Evolutionary conservation across 2,329 filamentous ascomycete genomes (phyloP), one percentile per base, ranked within the genome.

Genomic region (Xylaria sp.): DNA sequence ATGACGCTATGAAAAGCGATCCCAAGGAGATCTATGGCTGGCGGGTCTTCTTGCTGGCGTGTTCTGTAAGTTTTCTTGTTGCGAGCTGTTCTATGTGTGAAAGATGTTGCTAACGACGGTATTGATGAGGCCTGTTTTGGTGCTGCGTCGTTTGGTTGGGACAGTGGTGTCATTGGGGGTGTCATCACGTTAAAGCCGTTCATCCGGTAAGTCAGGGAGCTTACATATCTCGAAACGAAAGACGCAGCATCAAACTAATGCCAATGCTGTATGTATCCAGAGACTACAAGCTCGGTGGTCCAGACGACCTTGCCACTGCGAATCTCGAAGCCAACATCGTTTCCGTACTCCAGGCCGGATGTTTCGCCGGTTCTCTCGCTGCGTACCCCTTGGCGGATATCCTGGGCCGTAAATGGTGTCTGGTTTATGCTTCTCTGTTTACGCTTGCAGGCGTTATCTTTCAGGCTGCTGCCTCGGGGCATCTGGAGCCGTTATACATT

Each of bases 21-120:
- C 87, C 87, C 11, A 78, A 80, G 13, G 83, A 89, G 71, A 84
- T 89, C 60, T 89, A 89, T 71, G 85, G 85, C 67, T 89, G 86
- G 85, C 80, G 86, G 55, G 84, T 88, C 3, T 87, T 86, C 62
- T 75, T 83, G 54, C 75, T 89, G 59, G 85, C 86, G 19, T 83
- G 80, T 63, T 87, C 85, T 51, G 77, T 79, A 66, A 67, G 74
- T 64, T 30, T 30, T 5, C n/a, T 59, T 16, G 49, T 46, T 19
- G 8, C 7, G 16, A 37, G 34, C 39, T 5, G 23, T 5, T 4
- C 5, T 30, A 1, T 30, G 23, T 30, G 23, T 9, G 37, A 42
- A 13, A 6, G 30, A 1, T 37, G 9, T 34, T 64, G 52, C 65
- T 59, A 34, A 54, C 23, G 46, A 18, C 3, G n/a, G 23, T 5